These are phyloP conservation scores for Sugiyamaella lignohabitans DNA, from an alignment of 805 yeast genomes.

Conservation along the genomic window DNA sequence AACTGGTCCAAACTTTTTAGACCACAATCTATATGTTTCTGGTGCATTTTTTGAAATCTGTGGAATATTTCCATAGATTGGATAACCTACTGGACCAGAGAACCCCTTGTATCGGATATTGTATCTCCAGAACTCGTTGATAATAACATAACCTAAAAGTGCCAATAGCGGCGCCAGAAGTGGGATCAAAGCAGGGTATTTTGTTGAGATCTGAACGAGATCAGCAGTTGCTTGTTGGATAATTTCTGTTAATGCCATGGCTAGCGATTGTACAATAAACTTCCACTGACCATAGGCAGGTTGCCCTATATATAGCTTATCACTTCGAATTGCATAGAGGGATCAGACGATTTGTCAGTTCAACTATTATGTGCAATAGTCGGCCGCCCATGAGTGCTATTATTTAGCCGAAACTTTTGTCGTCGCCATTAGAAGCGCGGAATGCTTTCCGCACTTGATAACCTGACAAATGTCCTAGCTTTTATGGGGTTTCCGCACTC, in stretches of 20 bases:
- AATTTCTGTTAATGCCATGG: neutral
- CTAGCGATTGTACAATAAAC: too few species aligned
- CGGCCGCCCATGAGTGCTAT: too few species aligned
- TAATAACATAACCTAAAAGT: neutral
- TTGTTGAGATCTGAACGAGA: neutral
- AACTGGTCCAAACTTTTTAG: constrained; percentile 36
- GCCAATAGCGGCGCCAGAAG: neutral
- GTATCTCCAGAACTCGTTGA: constrained; percentile 5
- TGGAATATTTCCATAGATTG: constrained; percentile 19
- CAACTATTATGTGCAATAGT: too few species aligned
- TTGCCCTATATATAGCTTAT: too few species aligned
- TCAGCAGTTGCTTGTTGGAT: neutral
- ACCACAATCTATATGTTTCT: constrained; percentile 33
- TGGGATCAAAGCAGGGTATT: neutral
- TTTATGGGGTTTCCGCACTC: too few species aligned
- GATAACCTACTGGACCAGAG: constrained; percentile 19
- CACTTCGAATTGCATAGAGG: too few species aligned
- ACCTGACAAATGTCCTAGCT: too few species aligned
- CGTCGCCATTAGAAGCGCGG: too few species aligned
- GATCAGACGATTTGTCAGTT: too few species aligned
- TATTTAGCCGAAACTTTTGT: too few species aligned
- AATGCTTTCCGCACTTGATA: too few species aligned
- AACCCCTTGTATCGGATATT: constrained; percentile 13
- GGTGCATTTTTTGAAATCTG: constrained; percentile 12
- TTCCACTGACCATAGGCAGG: too few species aligned